Evolutionary conservation across 108 stramenopile genomes (phyloP).

Genomic region (Ochromonas danica): DNA sequence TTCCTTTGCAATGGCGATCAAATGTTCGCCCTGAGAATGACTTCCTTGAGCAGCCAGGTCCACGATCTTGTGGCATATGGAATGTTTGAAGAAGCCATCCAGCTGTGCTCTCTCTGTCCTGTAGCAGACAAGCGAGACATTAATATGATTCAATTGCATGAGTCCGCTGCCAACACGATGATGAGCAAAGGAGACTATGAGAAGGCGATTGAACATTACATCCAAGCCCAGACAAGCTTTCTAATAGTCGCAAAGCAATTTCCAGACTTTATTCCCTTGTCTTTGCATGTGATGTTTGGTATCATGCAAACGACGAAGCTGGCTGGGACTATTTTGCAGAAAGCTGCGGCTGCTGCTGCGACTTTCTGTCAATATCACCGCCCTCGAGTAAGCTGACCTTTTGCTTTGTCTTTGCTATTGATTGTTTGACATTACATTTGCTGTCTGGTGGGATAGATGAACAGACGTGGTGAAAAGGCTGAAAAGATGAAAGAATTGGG

Average conservation of each 20-base stretch:
- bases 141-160: conserved; percentile 2
- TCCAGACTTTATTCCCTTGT: conserved; percentile 21
- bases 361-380: neutral
- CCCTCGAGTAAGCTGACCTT: no score
- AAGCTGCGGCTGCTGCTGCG: conserved; percentile 1
- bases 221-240: neutral
- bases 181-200: conserved; percentile 25
- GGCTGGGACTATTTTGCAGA: neutral
- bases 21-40: conserved; percentile 1
- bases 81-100: conserved; percentile 7
- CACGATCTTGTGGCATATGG: neutral
- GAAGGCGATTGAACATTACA: conserved; percentile 2
- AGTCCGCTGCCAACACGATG: neutral
- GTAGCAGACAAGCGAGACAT: neutral
- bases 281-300: neutral
- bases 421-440: no score
- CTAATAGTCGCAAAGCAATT: neutral
- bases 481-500: neutral
- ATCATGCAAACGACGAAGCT: neutral
- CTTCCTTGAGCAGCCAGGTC: neutral
- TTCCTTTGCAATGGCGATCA: conserved; percentile 26
- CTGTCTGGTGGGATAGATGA: no score
- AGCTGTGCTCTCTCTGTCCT: neutral
- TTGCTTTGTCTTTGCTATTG: no score
- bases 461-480: neutral